These are phyloP conservation scores for Pyracantha coccinea DNA, from an alignment of 331 rosid genomes.

Conservation along the genomic window DNA sequence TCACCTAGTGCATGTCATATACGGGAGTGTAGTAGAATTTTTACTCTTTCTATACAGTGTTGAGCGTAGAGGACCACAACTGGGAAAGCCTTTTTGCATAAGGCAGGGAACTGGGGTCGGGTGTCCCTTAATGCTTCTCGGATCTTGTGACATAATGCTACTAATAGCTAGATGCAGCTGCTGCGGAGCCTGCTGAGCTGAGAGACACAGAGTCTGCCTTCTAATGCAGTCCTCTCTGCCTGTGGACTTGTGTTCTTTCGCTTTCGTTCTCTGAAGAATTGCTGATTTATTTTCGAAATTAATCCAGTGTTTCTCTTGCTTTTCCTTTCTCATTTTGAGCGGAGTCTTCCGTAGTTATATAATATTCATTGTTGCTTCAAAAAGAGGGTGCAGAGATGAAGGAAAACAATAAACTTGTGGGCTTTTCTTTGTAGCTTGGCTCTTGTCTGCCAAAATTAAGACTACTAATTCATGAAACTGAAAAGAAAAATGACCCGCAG, in stretches of 20 bases:
- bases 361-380: slow-evolving; percentile 6
- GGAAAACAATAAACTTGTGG: background rate
- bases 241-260: slow-evolving; percentile 36
- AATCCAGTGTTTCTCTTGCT: background rate
- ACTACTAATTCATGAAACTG: background rate
- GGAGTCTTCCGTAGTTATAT: slow-evolving; percentile 24
- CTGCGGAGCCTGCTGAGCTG: background rate
- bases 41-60: too few species aligned
- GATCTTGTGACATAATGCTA: slow-evolving; percentile 49
- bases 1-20: too few species aligned
- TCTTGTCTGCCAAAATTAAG: background rate
- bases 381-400: background rate
- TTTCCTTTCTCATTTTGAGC: slow-evolving; percentile 4
- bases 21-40: too few species aligned
- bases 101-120: slow-evolving; percentile 2
- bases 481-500: background rate
- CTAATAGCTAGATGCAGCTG: background rate
- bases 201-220: slow-evolving; percentile 19
- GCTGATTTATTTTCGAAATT: slow-evolving; percentile 25
- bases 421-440: too few species aligned
- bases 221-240: slow-evolving; percentile 11
- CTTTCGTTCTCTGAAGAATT: slow-evolving; percentile 45
- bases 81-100: background rate
- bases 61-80: background rate
- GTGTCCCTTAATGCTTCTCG: slow-evolving; percentile 44